phyloP scores from a whole-genome alignment of 148 eudicot genomes.

The Rhododendron vialii region DNA sequence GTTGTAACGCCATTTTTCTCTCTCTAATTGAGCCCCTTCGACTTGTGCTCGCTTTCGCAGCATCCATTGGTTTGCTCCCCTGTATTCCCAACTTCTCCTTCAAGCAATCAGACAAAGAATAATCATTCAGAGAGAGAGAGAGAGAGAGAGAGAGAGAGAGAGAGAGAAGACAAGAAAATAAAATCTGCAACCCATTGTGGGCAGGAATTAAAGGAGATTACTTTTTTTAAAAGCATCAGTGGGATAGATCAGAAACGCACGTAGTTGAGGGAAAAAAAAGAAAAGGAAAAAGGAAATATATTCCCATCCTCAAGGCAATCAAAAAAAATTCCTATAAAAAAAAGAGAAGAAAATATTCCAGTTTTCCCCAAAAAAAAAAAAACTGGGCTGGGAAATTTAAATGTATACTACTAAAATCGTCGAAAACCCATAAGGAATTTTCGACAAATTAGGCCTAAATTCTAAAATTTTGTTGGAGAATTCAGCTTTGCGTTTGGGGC shows the following conservation, averaged over 20 bases:
- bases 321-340: background rate
- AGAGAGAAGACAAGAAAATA: constrained; percentile 15
- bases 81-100: constrained; percentile 39
- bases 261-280: background rate
- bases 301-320: background rate
- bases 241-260: background rate
- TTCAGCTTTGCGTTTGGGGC: background rate
- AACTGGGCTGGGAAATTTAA: background rate
- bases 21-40: constrained; percentile 37
- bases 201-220: background rate
- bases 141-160: constrained; percentile 27
- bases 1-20: constrained; percentile 57
- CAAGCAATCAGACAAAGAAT: constrained; percentile 11
- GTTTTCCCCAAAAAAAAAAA: background rate
- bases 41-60: constrained; percentile 34
- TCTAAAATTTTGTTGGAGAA: background rate
- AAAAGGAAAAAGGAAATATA: background rate
- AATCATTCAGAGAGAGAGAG: constrained; percentile 33
- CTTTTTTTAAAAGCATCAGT: background rate
- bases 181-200: constrained; percentile 1
- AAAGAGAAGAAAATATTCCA: background rate
- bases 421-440: background rate
- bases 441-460: constrained; percentile 7
- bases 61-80: constrained; percentile 31
- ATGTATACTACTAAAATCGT: background rate